phyloP scores from a whole-genome alignment of 2,329 filamentous ascomycete species.

The Arthrobotrys sphaeroides region DNA sequence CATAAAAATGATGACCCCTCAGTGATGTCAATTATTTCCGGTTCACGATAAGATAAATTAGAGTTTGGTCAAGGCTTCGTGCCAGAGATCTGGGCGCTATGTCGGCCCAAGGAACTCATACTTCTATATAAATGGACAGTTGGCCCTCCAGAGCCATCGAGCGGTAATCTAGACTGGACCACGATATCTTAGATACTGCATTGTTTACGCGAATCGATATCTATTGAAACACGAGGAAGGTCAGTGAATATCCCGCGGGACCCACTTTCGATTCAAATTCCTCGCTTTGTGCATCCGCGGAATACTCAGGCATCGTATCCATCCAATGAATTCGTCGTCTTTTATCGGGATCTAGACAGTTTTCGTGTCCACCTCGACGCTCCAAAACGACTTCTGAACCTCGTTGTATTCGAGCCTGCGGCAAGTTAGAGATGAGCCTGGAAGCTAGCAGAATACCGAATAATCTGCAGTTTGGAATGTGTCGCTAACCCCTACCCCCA shows the following conservation, averaged over 20 bases:
- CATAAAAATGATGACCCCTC: not conserved
- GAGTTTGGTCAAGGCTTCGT: constrained; percentile 7
- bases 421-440: not conserved
- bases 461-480: not conserved
- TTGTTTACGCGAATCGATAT: constrained; percentile 15
- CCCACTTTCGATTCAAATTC: no score
- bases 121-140: constrained; percentile 18
- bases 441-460: not conserved
- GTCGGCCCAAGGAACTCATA: not conserved
- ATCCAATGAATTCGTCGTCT: not conserved
- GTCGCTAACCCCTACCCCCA: constrained; percentile 13
- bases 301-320: not conserved
- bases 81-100: not conserved
- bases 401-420: not conserved
- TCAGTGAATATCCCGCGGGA: not conserved
- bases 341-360: not conserved
- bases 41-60: not conserved
- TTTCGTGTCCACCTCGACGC: not conserved
- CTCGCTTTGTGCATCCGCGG: not conserved
- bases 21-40: constrained; percentile 4
- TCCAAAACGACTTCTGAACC: not conserved
- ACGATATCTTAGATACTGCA: constrained; percentile 7
- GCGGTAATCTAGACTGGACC: not conserved
- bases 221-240: constrained; percentile 1
- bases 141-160: not conserved